Percentiles rank a stretch among this genome's conserved stretches.
Conservation (phyloP, 1,139 yeast genomes). For the Diutina siamensis region DNA sequence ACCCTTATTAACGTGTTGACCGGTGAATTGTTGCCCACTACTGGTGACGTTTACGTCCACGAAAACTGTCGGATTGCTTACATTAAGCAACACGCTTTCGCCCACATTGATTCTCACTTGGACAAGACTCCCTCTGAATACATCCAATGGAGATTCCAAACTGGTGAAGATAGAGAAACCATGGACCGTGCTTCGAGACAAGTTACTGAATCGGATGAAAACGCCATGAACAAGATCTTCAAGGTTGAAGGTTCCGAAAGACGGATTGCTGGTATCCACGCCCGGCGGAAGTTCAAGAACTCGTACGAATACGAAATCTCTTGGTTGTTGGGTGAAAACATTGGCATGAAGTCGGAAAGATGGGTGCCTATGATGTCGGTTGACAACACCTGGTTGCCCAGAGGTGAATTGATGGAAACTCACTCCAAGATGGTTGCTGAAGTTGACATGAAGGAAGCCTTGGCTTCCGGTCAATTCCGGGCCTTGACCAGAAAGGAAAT, state of each 20-base stretch:
- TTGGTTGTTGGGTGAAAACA: slow-evolving; percentile 93
- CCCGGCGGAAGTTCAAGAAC: slow-evolving; percentile 99
- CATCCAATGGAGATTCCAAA: slow-evolving; percentile 99
- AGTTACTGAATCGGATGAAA: slow-evolving; percentile 93
- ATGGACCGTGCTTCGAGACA: slow-evolving; percentile 99
- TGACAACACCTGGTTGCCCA: slow-evolving; percentile 99
- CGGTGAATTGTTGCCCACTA: slow-evolving; percentile 97
- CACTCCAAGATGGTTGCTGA: slow-evolving; percentile 99
- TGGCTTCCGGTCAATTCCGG: slow-evolving; percentile 99
- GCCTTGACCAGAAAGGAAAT: slow-evolving; percentile 99
- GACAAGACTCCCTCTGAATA: slow-evolving; percentile 99
- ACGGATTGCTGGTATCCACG: slow-evolving; percentile 89
- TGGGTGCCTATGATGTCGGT: slow-evolving; percentile 99
- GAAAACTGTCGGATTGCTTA: slow-evolving; percentile 99
- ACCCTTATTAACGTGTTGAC: slow-evolving; percentile 96
- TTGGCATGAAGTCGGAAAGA: slow-evolving; percentile 98
- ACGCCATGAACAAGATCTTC: slow-evolving; percentile 98
- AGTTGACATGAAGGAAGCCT: slow-evolving; percentile 99
- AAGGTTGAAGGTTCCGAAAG: slow-evolving; percentile 97
- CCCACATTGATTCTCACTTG: slow-evolving; percentile 96
- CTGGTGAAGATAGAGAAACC: slow-evolving; percentile 99
- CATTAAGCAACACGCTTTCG: slow-evolving; percentile 99
- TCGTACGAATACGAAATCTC: slow-evolving; percentile 99
- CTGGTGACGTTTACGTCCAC: slow-evolving; percentile 98
- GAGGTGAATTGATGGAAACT: slow-evolving; percentile 98